phyloP scores from a whole-genome alignment of 805 yeast genomes.

The Candida xiaguanensis region DNA sequence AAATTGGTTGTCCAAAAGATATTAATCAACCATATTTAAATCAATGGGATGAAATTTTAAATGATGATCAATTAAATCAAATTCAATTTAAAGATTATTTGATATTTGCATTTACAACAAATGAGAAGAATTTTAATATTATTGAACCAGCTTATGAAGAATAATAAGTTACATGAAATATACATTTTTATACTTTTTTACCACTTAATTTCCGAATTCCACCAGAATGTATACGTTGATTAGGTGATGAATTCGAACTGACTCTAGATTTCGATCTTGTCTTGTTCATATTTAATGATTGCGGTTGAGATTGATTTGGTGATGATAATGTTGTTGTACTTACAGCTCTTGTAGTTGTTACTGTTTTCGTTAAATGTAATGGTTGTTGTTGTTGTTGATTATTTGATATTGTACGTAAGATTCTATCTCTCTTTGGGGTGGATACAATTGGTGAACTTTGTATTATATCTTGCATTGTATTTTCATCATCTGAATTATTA shows the following conservation, averaged over 20 bases:
- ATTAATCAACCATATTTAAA: constrained; percentile 29
- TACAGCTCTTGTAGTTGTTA: constrained; percentile 47
- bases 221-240: constrained; percentile 15
- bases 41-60: constrained; percentile 30
- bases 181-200: constrained; percentile 9
- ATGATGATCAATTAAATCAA: constrained; percentile 24
- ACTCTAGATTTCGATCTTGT: constrained; percentile 16
- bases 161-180: constrained; percentile 7
- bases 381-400: constrained; percentile 22
- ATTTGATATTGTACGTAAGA: constrained; percentile 34
- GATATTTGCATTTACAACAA: constrained; percentile 37
- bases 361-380: constrained; percentile 35
- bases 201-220: constrained; percentile 24
- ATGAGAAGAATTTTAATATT: constrained; percentile 32
- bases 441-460: constrained; percentile 7
- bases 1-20: constrained; percentile 42
- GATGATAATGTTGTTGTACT: constrained; percentile 37
- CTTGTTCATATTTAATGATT: constrained; percentile 21
- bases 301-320: constrained; percentile 22
- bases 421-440: constrained; percentile 32
- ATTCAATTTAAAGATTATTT: constrained; percentile 38
- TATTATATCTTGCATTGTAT: constrained; percentile 20
- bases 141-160: constrained; percentile 35
- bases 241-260: constrained; percentile 5
- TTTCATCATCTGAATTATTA: constrained; percentile 46